A percentile compares a stretch with the other conserved stretches of the same genome.
Evolutionary conservation across 176 grass and related monocot species (phyloP).

Genomic region (Chrysopogon serrulatus): DNA sequence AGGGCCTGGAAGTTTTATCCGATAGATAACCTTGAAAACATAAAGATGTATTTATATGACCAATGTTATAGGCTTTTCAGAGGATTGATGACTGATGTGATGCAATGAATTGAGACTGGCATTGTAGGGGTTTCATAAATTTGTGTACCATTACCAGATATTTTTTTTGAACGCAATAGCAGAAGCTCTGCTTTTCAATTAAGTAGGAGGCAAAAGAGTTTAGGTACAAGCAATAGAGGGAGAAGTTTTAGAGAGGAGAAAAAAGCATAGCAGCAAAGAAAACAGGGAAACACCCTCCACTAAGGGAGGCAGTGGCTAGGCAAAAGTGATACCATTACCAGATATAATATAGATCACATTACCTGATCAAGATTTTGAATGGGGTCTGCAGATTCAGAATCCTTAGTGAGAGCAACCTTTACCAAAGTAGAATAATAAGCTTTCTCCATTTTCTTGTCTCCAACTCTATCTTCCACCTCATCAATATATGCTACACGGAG

Average conservation of each 20-base stretch:
- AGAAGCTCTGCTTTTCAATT: no score
- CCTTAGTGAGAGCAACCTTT: slow-evolving; percentile 74
- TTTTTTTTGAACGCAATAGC: no score
- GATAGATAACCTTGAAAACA: slow-evolving; percentile 74
- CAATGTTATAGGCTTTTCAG: neutral
- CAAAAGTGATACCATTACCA: no score
- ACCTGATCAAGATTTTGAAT: slow-evolving; percentile 95
- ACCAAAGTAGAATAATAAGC: slow-evolving; percentile 90
- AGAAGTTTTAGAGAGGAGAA: no score
- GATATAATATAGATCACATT: slow-evolving; percentile 6
- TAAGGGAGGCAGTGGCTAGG: no score
- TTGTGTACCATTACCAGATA: neutral
- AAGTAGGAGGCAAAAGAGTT: no score
- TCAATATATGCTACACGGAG: slow-evolving; percentile 95
- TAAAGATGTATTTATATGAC: slow-evolving; percentile 15
- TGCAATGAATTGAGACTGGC: neutral
- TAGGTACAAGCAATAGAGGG: no score
- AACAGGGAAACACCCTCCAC: no score
- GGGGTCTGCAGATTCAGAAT: slow-evolving; percentile 54
- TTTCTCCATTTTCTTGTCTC: slow-evolving; percentile 72
- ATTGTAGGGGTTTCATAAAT: neutral
- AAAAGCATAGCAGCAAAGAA: no score
- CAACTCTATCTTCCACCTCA: slow-evolving; percentile 66
- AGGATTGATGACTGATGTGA: neutral
- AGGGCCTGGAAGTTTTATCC: slow-evolving; percentile 89